phyloP scores from a whole-genome alignment of 2,329 filamentous ascomycete species.

The Penicillium sp. region DNA sequence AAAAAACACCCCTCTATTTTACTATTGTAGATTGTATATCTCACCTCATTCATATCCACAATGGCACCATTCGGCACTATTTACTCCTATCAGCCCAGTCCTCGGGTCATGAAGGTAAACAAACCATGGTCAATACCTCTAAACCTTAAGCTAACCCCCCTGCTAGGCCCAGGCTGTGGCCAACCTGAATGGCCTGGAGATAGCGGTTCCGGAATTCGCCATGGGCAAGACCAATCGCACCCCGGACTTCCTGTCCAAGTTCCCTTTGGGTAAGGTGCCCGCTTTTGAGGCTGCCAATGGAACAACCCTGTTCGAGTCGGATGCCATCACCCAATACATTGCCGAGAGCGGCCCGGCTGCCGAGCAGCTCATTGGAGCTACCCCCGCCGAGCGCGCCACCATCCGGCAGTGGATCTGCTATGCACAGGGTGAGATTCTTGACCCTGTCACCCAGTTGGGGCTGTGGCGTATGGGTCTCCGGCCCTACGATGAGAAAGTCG shows the following conservation, averaged over 20 bases:
- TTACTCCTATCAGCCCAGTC: slow-evolving; percentile 23
- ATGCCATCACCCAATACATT: slow-evolving; percentile 51
- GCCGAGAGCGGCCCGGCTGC: slow-evolving; percentile 48
- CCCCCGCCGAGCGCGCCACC: slow-evolving; percentile 42
- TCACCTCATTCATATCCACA: slow-evolving; percentile 16
- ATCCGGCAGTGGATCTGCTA: slow-evolving; percentile 52
- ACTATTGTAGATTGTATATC: neutral
- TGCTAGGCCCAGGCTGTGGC: slow-evolving; percentile 31
- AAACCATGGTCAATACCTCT: no score
- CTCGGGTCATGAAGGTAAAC: slow-evolving; percentile 26
- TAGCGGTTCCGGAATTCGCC: slow-evolving; percentile 39
- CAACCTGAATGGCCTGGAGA: slow-evolving; percentile 39
- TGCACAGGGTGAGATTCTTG: slow-evolving; percentile 35
- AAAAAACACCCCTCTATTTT: neutral
- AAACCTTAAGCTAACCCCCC: neutral
- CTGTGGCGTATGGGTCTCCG: slow-evolving; percentile 23
- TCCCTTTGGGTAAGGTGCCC: slow-evolving; percentile 55
- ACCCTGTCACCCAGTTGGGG: slow-evolving; percentile 17
- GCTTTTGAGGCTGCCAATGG: slow-evolving; percentile 51
- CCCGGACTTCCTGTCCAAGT: slow-evolving; percentile 52
- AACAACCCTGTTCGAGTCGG: slow-evolving; percentile 47
- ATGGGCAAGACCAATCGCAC: slow-evolving; percentile 46
- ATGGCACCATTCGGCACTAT: slow-evolving; percentile 29
- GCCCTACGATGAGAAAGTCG: slow-evolving; percentile 24
- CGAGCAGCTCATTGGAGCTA: slow-evolving; percentile 48